Percentiles rank a stretch among this genome's conserved stretches.
These are phyloP conservation scores for Chalciporus chontae DNA, from an alignment of 768 basidiomycete genomes.

Conservation along the genomic window DNA sequence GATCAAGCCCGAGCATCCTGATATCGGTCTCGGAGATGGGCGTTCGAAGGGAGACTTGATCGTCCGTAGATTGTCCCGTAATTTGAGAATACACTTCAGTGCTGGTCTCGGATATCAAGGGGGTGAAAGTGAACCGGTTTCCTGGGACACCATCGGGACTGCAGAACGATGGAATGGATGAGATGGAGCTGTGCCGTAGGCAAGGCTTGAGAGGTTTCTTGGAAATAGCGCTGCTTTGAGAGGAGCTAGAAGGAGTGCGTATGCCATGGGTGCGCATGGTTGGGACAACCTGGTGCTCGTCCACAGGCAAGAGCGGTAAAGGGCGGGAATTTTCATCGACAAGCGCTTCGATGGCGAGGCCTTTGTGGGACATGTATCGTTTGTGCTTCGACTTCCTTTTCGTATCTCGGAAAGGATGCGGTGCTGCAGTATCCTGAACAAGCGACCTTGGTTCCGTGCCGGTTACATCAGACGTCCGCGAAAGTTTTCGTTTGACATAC, in stretches of 20 bases:
- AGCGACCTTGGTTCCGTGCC: neutral
- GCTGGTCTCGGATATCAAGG: constrained; percentile 8
- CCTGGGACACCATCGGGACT: neutral
- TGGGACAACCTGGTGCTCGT: constrained; percentile 1
- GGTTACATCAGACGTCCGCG: neutral
- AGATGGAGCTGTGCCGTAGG: neutral
- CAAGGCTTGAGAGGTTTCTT: constrained; percentile 15
- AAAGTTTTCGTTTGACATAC: neutral
- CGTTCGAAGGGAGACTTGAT: constrained; percentile 15
- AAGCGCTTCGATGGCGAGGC: constrained; percentile 4
- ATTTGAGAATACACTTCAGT: neutral
- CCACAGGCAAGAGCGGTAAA: neutral
- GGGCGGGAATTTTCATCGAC: neutral
- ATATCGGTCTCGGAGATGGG: constrained; percentile 17
- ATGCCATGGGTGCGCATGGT: neutral
- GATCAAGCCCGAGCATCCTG: constrained; percentile 26
- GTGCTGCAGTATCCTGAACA: neutral
- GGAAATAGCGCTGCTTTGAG: neutral
- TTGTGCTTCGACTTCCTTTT: constrained; percentile 2
- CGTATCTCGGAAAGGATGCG: constrained; percentile 2
- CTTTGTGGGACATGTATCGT: constrained; percentile 11
- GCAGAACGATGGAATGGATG: neutral
- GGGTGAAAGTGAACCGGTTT: neutral
- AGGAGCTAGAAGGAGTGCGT: neutral
- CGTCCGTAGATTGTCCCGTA: neutral